Base-by-base conservation (phyloP, 495 filamentous ascomycete species). In the Daldinia childiae region DNA sequence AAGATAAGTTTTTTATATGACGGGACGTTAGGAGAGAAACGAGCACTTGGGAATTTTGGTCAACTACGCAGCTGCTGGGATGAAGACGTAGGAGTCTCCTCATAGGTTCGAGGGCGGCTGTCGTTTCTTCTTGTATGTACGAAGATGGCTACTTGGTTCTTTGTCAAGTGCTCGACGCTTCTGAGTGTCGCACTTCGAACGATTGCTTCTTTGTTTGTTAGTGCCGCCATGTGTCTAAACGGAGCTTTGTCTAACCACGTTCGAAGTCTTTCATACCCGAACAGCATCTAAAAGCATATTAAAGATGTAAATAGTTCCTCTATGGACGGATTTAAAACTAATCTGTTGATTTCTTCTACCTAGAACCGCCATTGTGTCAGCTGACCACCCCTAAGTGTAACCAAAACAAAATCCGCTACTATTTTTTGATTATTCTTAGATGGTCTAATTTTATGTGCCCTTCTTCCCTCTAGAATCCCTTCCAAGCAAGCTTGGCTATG, bases 401-500 rank as follows among this genome's bases (percentile, higher is more conserved):
- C 62, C 15, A 58, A 57, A 57, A 64, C 64, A 27, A 68, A 72
- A 64, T 56, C 29, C 24, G 38, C 39, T 27, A 30, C 60, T 68
- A 68, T 72, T 64, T 64, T 64, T 59, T 39, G 48, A 32, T 32
- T 59, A 5, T 43, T 24, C 43, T 48, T 48, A 48, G 6, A 48
- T 48, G 43, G 19, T 48, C 43, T n/a, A 21, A 9, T 21, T 24
- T 24, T 48, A 11, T 19, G 7, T 24, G 17, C 14, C 9, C 29
- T 15, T 61, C 29, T 52, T 32, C 34, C 17, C 17, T 50, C 74
- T 54, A 77, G 63, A 77, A 71, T 29, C 76, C 76, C 27, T 74
- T 77, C 82, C 83, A 85, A 48, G 82, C 82, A 61, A 93, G 80
- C 80, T 97, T 98, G 17, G 92, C 90, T 69, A 97, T 80, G 80